Evolutionary conservation across 2,329 filamentous ascomycete species (phyloP).

Genomic region (Fusarium secorum): DNA sequence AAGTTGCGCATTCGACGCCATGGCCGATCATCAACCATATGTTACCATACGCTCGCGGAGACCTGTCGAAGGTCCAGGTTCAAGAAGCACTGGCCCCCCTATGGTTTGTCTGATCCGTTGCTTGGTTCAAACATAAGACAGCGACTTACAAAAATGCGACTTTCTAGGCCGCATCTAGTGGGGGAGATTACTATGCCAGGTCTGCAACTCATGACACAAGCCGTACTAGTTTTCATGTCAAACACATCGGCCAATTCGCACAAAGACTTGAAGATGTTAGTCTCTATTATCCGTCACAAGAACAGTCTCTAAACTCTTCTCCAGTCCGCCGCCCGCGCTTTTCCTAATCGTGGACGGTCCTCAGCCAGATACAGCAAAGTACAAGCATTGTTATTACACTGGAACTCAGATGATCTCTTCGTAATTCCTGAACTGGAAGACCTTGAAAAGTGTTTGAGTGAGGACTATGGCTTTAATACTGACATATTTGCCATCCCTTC

Average conservation of each 20-base stretch:
- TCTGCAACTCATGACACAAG: conserved; percentile 64
- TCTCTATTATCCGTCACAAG: conserved; percentile 17
- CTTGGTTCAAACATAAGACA: not conserved
- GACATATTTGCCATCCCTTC: conserved; percentile 66
- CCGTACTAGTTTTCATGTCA: conserved; percentile 65
- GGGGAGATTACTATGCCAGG: conserved; percentile 42
- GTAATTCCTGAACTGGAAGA: conserved; percentile 66
- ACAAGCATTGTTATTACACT: conserved; percentile 62
- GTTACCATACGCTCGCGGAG: conserved; percentile 61
- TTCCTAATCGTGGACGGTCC: conserved; percentile 62
- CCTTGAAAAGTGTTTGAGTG: conserved; percentile 61
- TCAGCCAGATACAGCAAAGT: conserved; percentile 65
- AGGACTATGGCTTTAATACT: conserved; percentile 64
- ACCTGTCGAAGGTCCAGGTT: conserved; percentile 55
- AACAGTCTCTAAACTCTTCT: conserved; percentile 4
- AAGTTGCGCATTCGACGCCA: conserved; percentile 32
- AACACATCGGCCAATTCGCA: conserved; percentile 63
- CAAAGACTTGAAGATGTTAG: conserved; percentile 62
- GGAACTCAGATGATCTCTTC: conserved; percentile 66
- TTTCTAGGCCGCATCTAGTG: conserved; percentile 25
- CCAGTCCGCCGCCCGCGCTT: conserved; percentile 63
- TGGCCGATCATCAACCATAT: conserved; percentile 58
- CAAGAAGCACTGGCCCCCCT: conserved; percentile 56
- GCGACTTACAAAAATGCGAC: conserved; percentile 25
- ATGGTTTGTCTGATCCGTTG: conserved; percentile 51